Percentiles rank a stretch among this genome's conserved stretches.
phyloP scores from a whole-genome alignment of 352 stramenopile species.

The Pythium biforme region DNA sequence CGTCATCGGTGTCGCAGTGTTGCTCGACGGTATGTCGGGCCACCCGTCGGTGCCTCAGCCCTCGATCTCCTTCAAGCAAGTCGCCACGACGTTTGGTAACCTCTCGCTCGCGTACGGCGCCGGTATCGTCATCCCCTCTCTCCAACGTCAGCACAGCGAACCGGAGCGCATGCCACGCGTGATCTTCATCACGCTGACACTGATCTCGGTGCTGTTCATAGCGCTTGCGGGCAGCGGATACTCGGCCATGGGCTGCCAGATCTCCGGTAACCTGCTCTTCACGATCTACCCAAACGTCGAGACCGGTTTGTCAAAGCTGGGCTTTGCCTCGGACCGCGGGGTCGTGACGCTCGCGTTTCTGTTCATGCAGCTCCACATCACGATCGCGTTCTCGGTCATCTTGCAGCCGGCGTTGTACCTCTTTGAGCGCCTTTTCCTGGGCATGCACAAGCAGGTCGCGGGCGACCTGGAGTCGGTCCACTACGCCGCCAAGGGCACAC shows the following conservation, averaged over 20 bases:
- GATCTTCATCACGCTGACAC: slow-evolving; percentile 25
- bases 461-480: slow-evolving; percentile 10
- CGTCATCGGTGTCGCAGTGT: slow-evolving; percentile 21
- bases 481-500: slow-evolving; percentile 9
- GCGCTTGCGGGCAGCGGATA: too few species aligned
- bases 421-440: slow-evolving; percentile 27
- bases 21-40: slow-evolving; percentile 27
- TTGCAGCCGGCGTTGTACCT: slow-evolving; percentile 52
- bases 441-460: slow-evolving; percentile 16
- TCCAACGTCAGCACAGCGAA: slow-evolving; percentile 17
- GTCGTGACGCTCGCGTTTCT: slow-evolving; percentile 28
- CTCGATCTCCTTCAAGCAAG: slow-evolving; percentile 26
- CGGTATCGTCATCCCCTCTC: slow-evolving; percentile 29
- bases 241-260: too few species aligned
- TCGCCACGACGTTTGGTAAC: slow-evolving; percentile 30
- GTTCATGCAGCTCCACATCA: slow-evolving; percentile 51
- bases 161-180: slow-evolving; percentile 30
- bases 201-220: slow-evolving; percentile 44
- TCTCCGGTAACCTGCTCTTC: too few species aligned
- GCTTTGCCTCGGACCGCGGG: slow-evolving; percentile 28
- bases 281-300: slow-evolving; percentile 22
- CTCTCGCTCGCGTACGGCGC: slow-evolving; percentile 32
- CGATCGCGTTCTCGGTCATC: too few species aligned
- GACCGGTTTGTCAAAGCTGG: slow-evolving; percentile 27
- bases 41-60: slow-evolving; percentile 19